A percentile compares a stretch with the other conserved stretches of the same genome.
Conservation (phyloP, 75 land plant genomes). For the Larix kaempferi region DNA sequence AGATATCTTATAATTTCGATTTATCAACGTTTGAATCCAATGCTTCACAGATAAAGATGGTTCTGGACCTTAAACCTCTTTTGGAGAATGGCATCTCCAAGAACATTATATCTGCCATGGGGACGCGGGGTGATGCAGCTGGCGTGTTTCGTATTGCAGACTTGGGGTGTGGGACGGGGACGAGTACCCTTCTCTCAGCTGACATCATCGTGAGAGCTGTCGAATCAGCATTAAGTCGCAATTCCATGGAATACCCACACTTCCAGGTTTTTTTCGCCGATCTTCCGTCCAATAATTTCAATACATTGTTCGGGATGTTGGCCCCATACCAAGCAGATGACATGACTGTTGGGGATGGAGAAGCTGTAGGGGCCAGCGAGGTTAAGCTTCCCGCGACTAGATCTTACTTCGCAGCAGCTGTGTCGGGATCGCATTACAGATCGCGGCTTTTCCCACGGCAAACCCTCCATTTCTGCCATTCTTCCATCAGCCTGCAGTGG, state of each 20-base stretch:
- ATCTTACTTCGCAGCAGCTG: conserved; percentile 25
- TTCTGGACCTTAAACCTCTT: background rate
- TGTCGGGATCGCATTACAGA: conserved; percentile 36
- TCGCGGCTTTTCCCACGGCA: conserved; percentile 30
- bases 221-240: background rate
- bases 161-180: conserved; percentile 38
- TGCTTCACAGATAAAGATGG: background rate
- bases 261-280: conserved; percentile 42
- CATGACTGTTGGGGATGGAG: no score
- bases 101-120: conserved; percentile 10
- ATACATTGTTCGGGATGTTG: no score
- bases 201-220: conserved; percentile 22
- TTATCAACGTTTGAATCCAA: background rate
- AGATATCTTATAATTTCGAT: background rate
- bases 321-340: no score
- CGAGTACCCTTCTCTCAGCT: conserved; percentile 27
- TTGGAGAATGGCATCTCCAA: conserved; percentile 4
- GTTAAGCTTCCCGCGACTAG: conserved; percentile 6
- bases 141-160: conserved; percentile 28
- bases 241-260: conserved; percentile 6
- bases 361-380: no score
- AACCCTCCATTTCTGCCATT: conserved; percentile 28
- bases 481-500: conserved; percentile 36
- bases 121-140: no score
- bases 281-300: background rate